These are phyloP conservation scores for Xanthoceras sorbifolium DNA, from an alignment of 345 rosid genomes.

Conservation along the genomic window DNA sequence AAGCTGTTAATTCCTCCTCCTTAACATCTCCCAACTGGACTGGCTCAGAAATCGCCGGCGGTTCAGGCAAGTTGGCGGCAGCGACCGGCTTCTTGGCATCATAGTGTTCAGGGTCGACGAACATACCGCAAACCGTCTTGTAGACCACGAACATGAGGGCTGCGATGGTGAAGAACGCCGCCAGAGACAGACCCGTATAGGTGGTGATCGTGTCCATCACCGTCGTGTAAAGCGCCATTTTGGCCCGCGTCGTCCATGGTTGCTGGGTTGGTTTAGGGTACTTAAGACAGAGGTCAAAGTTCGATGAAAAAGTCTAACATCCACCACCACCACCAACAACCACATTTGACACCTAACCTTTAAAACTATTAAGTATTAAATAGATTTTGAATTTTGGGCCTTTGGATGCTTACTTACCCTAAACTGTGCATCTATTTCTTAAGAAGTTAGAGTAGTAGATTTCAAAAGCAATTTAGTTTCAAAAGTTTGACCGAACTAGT, in stretches of 20 bases:
- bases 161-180: slow-evolving; percentile 59
- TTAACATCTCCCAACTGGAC: slow-evolving; percentile 54
- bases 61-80: background rate
- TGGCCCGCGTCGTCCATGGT: too few species aligned
- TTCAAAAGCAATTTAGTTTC: background rate
- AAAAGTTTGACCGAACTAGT: slow-evolving; percentile 3
- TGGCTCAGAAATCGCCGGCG: slow-evolving; percentile 34
- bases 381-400: background rate
- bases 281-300: background rate
- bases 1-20: slow-evolving; percentile 53
- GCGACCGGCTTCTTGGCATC: slow-evolving; percentile 5
- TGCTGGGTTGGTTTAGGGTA: background rate
- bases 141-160: slow-evolving; percentile 48
- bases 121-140: slow-evolving; percentile 58
- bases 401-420: background rate
- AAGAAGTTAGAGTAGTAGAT: too few species aligned
- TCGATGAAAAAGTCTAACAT: background rate
- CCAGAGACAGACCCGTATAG: slow-evolving; percentile 51
- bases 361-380: too few species aligned
- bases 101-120: slow-evolving; percentile 52
- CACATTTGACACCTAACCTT: background rate
- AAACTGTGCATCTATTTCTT: background rate
- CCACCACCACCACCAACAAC: background rate
- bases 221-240: slow-evolving; percentile 42
- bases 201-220: slow-evolving; percentile 37